Evolutionary conservation across 768 basidiomycete species (phyloP).

Genomic region (Suillus americanus): DNA sequence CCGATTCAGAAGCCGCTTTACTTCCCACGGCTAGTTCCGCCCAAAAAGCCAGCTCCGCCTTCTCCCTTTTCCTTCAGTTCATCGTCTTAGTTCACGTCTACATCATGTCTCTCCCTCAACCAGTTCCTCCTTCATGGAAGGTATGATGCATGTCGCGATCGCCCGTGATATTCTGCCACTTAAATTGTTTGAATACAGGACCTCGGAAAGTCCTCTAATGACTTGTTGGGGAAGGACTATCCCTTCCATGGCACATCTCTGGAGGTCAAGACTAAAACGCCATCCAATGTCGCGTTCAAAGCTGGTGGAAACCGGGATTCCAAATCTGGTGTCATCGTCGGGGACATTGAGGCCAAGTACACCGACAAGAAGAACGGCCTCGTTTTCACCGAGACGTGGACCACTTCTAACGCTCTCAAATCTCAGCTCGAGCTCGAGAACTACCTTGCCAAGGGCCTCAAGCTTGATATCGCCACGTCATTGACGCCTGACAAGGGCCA

Average conservation of each 20-base stretch:
- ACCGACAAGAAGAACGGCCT: slow-evolving; percentile 89
- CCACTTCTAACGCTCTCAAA: slow-evolving; percentile 89
- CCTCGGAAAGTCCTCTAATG: slow-evolving; percentile 96
- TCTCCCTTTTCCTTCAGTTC: slow-evolving; percentile 12
- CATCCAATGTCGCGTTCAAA: slow-evolving; percentile 91
- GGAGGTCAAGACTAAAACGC: slow-evolving; percentile 88
- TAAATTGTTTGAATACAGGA: slow-evolving; percentile 49
- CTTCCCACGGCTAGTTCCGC: slow-evolving; percentile 33
- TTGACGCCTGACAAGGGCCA: slow-evolving; percentile 84
- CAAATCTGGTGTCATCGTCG: slow-evolving; percentile 71
- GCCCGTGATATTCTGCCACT: slow-evolving; percentile 2
- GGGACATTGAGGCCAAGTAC: slow-evolving; percentile 97
- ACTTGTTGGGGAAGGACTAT: slow-evolving; percentile 93
- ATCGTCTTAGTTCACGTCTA: slow-evolving; percentile 30
- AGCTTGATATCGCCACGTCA: slow-evolving; percentile 84
- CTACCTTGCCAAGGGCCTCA: slow-evolving; percentile 95
- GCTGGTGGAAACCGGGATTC: slow-evolving; percentile 82
- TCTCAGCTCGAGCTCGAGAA: slow-evolving; percentile 94
- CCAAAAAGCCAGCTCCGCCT: slow-evolving; percentile 8
- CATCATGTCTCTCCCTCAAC: slow-evolving; percentile 88
- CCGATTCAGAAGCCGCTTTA: background rate
- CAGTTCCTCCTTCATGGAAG: slow-evolving; percentile 98
- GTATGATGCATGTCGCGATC: slow-evolving; percentile 37
- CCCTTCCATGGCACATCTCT: slow-evolving; percentile 69
- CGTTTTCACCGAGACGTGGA: slow-evolving; percentile 94